Evolutionary conservation across 495 filamentous ascomycete genomes (phyloP).

Genomic region (Penicillium lagena): DNA sequence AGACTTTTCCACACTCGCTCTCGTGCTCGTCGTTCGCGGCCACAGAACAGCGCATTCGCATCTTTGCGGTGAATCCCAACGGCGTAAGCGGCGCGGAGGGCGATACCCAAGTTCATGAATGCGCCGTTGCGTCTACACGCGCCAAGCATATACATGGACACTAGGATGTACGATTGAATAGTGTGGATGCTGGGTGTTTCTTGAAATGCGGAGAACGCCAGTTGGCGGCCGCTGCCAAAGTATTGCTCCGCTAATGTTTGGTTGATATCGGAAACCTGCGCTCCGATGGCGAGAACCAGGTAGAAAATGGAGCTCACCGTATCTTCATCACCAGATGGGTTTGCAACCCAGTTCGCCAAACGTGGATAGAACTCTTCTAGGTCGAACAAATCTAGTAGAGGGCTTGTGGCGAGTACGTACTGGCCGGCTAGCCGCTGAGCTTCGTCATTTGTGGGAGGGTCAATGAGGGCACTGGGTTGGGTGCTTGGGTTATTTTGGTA

Average conservation of each 20-base stretch:
- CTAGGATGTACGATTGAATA: constrained; percentile 52
- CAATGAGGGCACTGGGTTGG: constrained; percentile 20
- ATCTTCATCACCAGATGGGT: constrained; percentile 35
- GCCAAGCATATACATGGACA: constrained; percentile 55
- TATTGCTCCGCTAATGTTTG: constrained; percentile 38
- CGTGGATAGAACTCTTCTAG: constrained; percentile 29
- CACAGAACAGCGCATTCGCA: constrained; percentile 51
- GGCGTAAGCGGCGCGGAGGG: constrained; percentile 51
- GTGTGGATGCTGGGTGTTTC: constrained; percentile 50
- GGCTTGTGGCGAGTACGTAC: constrained; percentile 35
- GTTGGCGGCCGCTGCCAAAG: constrained; percentile 50
- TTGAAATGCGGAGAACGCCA: constrained; percentile 48
- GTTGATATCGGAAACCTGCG: constrained; percentile 46
- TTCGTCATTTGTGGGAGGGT: constrained; percentile 27
- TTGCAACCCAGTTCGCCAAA: constrained; percentile 34
- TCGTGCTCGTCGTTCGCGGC: constrained; percentile 39
- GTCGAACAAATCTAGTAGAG: constrained; percentile 34
- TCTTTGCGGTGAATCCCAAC: constrained; percentile 57
- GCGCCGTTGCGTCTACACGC: constrained; percentile 56
- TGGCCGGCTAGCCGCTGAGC: constrained; percentile 32
- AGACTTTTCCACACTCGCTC: constrained; percentile 58
- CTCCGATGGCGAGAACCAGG: constrained; percentile 54
- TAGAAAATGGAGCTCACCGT: constrained; percentile 50
- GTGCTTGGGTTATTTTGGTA: constrained; percentile 35
- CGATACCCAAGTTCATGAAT: constrained; percentile 49